Evolutionary conservation across 2,329 filamentous ascomycete genomes (phyloP), one percentile per base, ranked within the genome.

Genomic region (Bretziella fagacearum): DNA sequence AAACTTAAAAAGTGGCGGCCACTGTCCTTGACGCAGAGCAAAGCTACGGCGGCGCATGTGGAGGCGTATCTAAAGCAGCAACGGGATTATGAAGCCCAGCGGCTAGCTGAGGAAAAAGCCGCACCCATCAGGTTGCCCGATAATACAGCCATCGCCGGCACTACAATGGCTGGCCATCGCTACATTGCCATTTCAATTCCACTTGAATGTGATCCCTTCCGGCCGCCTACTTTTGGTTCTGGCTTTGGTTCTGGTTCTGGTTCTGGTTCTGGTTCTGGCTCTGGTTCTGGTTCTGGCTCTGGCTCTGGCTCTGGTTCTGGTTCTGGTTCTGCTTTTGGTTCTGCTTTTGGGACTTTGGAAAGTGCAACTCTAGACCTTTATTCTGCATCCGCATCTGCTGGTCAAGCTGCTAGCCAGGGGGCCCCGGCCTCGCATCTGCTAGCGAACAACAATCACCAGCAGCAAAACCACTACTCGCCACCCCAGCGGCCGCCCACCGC

Each of bases 111-210:
- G 10, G 48, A 50, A 17, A 50, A 42, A 32, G 32, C 37, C 13
- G 55, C 56, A 25, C 60, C 57, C 13, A 60, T 65, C 27, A 59
- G 55, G 27, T 62, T 77, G 3, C 73, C 73, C 6, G 72, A 77
- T n/a, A n/a, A n/a, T 55, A 68, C 68, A 20, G 71, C 72, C 10
- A 63, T 77, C 11, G 68, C 70, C 3, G 68, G 70, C 6, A 68
- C 60, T 29, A 77, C 72, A 0, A 68, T 58, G 5, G 66, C 62
- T 2, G 73, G 73, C 1, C 63, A 73, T 54, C 64, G 70, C 3
- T 69, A 77, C 53, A 76, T 78, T 52, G 71, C 73, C 49, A 77
- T 77, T 44, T 75, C 73, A 0, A 75, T 77, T 37, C 73, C 74
- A 1, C 50, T 68, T 10, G 65, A 73, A 52, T 60, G 71, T 49